Conservation (phyloP, 257 asterid genomes). For the Fraxinus cuspidata region DNA sequence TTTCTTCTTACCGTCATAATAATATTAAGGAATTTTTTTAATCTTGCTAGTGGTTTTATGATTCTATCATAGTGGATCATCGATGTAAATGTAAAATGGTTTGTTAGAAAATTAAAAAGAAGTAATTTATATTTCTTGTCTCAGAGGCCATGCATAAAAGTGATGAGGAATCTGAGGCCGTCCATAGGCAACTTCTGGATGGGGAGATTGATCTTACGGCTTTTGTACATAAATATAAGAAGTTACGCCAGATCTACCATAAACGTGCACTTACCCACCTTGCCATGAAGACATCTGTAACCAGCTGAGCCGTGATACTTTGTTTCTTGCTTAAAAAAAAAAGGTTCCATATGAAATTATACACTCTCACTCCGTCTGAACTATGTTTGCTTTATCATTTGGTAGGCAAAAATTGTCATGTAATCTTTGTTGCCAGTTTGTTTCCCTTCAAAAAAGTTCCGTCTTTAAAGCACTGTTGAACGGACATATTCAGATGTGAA, state of each 20-base stretch:
- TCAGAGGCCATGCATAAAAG: conserved; percentile 76
- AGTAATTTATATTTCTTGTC: background rate
- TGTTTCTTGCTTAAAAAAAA: background rate
- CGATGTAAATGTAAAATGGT: background rate
- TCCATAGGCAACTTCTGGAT: conserved; percentile 79
- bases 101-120: background rate
- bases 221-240: conserved; percentile 85
- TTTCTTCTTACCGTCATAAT: background rate
- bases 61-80: background rate
- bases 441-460: background rate
- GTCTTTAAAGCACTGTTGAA: background rate
- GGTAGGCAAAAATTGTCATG: background rate
- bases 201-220: conserved; percentile 68
- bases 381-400: conserved; percentile 24
- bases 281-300: conserved; percentile 74
- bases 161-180: conserved; percentile 80
- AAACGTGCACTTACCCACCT: conserved; percentile 80
- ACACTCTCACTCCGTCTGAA: background rate
- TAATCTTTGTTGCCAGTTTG: background rate
- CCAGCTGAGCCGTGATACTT: conserved; percentile 34
- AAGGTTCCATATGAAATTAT: conserved; percentile 18
- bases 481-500: background rate
- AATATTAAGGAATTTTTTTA: background rate
- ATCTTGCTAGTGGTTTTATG: background rate
- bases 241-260: conserved; percentile 67